These are phyloP conservation scores for Podospora didyma DNA, from an alignment of 495 filamentous ascomycete species.

Conservation along the genomic window DNA sequence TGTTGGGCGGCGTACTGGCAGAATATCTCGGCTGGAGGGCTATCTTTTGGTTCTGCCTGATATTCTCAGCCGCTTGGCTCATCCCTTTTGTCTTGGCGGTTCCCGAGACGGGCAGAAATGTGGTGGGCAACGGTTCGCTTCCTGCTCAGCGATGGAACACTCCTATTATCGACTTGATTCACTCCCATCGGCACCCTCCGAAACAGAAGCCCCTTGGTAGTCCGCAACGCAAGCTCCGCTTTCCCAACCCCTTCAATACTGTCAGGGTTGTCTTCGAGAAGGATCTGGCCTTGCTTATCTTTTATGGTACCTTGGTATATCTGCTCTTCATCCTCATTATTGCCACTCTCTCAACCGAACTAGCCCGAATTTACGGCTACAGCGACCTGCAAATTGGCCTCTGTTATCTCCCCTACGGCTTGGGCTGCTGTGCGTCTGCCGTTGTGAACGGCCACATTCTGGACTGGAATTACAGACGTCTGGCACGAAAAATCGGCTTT, in stretches of 20 bases:
- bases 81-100: constrained; percentile 50
- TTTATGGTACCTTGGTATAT: constrained; percentile 50
- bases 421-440: constrained; percentile 65
- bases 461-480: constrained; percentile 54
- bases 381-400: constrained; percentile 66
- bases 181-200: constrained; percentile 19
- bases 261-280: constrained; percentile 65
- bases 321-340: constrained; percentile 42
- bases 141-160: constrained; percentile 53
- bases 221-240: constrained; percentile 47
- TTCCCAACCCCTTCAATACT: constrained; percentile 69
- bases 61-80: constrained; percentile 50
- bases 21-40: constrained; percentile 65
- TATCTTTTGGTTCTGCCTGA: constrained; percentile 73
- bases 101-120: constrained; percentile 65
- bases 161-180: constrained; percentile 41
- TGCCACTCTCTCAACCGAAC: constrained; percentile 55
- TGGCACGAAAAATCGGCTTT: constrained; percentile 45
- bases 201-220: background rate
- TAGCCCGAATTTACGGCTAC: constrained; percentile 58
- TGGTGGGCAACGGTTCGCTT: constrained; percentile 69
- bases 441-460: too few species aligned
- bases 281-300: constrained; percentile 45
- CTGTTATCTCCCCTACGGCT: constrained; percentile 57
- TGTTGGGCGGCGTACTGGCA: constrained; percentile 61